These are phyloP conservation scores for Globisporangium spiculum DNA, from an alignment of 352 stramenopile species.

Conservation along the genomic window DNA sequence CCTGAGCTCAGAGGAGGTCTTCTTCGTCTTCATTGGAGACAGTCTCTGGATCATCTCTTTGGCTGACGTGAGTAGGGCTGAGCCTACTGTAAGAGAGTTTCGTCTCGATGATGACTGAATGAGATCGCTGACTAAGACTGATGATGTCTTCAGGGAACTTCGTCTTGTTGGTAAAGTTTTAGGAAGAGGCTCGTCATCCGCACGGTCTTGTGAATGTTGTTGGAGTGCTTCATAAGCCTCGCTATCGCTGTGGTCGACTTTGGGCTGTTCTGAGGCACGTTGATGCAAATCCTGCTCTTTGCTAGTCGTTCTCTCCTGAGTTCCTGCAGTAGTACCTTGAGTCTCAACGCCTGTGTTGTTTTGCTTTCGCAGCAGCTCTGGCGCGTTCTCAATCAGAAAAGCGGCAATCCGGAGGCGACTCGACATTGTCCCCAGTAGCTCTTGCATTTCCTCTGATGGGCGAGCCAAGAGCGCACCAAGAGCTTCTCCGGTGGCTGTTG, in stretches of 20 bases:
- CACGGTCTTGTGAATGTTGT: background rate
- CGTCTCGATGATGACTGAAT: background rate
- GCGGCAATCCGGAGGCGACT: constrained; percentile 11
- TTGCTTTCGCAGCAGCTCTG: constrained; percentile 13
- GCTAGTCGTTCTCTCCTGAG: background rate
- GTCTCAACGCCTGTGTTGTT: background rate
- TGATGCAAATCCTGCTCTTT: background rate
- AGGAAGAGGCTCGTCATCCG: background rate
- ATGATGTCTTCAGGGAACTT: background rate
- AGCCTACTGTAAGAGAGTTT: background rate
- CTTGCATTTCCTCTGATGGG: background rate
- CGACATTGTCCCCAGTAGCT: constrained; percentile 5
- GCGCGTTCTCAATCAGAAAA: constrained; percentile 26
- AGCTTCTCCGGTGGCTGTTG: constrained; percentile 14
- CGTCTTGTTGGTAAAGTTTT: background rate
- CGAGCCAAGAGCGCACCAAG: constrained; percentile 18
- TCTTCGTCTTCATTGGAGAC: background rate
- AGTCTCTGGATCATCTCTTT: background rate
- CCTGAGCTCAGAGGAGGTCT: background rate
- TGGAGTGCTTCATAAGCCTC: background rate
- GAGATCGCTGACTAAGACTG: background rate
- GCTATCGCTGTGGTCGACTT: background rate
- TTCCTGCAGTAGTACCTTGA: background rate
- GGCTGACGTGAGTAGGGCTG: background rate
- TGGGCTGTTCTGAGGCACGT: background rate